Base-by-base conservation (phyloP, 2,329 filamentous ascomycete species). In the Aspergillus aculeatus region DNA sequence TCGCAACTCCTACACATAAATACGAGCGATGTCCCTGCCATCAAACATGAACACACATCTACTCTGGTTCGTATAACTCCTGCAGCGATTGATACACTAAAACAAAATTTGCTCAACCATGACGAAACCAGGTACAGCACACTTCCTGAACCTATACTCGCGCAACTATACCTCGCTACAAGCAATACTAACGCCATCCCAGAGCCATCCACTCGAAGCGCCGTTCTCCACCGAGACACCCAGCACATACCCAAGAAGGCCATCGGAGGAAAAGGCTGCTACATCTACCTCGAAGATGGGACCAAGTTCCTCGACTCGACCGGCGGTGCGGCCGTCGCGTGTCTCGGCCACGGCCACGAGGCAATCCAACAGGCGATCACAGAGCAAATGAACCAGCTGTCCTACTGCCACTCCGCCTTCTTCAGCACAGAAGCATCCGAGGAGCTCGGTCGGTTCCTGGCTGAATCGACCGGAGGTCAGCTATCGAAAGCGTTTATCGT, bases 251-350 rank as follows among this genome's bases (percentile, higher is more conserved):
- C 84, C n/a, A 72, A 76, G 54, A 77, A 73, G 52, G 83, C 83
- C 4, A 69, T 78, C 10, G 79, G 76, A 0, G 84, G 80, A 5
- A 72, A 78, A 57, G 83, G 82, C 11, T 78, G 81, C 64, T 83
- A 81, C 60, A 73, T 86, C n/a, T 73, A 77, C 35, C 75, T 86
- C 1, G 77, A 77, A 64, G 80, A 81, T 68, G 87, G 87, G 1
- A 80, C 82, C 24, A 78, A 76, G 35, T 83, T 95, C 48, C 82
- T 92, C 14, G 91, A 95, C 71, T 88, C 86, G 1, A 89, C 87
- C 21, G 84, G 88, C 29, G 91, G 91, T 21, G 88, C 90, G 3
- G 89, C 88, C 23, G 89, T 92, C 3, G 82, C 86, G 10, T 88
- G 87, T 69, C 77, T 94, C 10, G 91, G 90, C 6, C 87, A 91